Conservation (phyloP, 2,329 filamentous ascomycete genomes). For the Ceratocystis smalleyi region DNA sequence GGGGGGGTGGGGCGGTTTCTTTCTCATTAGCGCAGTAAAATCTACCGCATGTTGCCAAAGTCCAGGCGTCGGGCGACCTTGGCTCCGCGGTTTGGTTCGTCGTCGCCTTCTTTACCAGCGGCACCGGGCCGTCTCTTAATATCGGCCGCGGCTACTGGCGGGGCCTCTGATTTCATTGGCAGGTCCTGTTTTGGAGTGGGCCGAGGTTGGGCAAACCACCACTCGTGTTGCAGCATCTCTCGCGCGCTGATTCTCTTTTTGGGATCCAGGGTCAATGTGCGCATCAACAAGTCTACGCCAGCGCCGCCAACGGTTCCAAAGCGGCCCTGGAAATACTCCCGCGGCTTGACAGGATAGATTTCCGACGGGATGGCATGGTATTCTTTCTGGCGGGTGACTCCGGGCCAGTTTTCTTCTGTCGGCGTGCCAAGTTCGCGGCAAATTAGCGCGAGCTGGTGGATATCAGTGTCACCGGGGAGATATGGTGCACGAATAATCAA, state of each 20-base stretch:
- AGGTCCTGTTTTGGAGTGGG: conserved; percentile 71
- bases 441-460: conserved; percentile 74
- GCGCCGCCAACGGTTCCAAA: conserved; percentile 69
- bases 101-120: conserved; percentile 34
- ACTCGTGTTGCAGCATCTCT: conserved; percentile 64
- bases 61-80: conserved; percentile 74
- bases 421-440: conserved; percentile 77
- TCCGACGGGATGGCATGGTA: conserved; percentile 55
- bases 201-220: conserved; percentile 71
- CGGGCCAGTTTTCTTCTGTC: conserved; percentile 89
- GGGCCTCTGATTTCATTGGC: conserved; percentile 57
- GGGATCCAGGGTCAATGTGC: conserved; percentile 76
- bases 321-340: conserved; percentile 55
- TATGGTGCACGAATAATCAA: conserved; percentile 70
- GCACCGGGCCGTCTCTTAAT: conserved; percentile 50
- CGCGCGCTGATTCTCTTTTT: conserved; percentile 62
- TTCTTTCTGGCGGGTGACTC: conserved; percentile 62
- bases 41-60: conserved; percentile 36
- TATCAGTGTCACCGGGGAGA: conserved; percentile 67
- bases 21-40: not conserved
- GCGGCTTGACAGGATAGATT: conserved; percentile 43
- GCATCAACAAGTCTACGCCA: conserved; percentile 77
- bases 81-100: conserved; percentile 52
- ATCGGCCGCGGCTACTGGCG: conserved; percentile 57
- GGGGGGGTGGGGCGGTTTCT: too few relatives aligned